Conservation (phyloP, 257 asterid species). For the Ehretia macrophylla region DNA sequence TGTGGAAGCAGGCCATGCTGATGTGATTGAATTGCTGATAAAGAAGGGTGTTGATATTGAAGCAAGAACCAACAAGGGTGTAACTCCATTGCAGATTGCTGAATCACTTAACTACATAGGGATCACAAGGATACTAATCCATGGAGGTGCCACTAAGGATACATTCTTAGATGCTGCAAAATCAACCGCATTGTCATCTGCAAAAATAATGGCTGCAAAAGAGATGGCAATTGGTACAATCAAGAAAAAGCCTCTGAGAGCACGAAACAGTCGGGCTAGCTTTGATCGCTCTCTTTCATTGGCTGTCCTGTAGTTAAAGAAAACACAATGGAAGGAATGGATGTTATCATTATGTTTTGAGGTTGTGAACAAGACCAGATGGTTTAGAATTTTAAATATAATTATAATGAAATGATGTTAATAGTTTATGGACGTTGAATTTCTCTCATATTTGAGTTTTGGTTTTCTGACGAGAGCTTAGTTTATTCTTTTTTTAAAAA, state of each 20-base stretch:
- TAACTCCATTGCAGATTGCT: constrained; percentile 51
- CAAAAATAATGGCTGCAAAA: constrained; percentile 20
- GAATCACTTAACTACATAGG: constrained; percentile 52
- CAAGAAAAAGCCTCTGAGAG: constrained; percentile 38
- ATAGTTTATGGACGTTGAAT: too few relatives aligned
- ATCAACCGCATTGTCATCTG: constrained; percentile 4
- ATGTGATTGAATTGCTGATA: constrained; percentile 55
- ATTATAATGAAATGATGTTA: too few relatives aligned
- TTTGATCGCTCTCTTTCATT: too few relatives aligned
- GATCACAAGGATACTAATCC: constrained; percentile 44
- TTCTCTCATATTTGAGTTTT: too few relatives aligned
- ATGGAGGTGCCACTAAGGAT: constrained; percentile 41
- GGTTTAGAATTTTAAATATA: too few relatives aligned
- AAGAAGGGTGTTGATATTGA: constrained; percentile 69
- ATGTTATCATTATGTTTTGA: too few relatives aligned
- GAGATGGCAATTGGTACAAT: constrained; percentile 26
- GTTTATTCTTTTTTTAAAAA: too few relatives aligned
- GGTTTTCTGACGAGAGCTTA: too few relatives aligned
- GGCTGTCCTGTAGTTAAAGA: too few relatives aligned
- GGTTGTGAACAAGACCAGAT: too few relatives aligned
- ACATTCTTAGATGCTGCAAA: constrained; percentile 15
- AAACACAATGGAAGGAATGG: too few relatives aligned
- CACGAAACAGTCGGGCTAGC: too few relatives aligned
- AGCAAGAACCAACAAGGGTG: constrained; percentile 56
- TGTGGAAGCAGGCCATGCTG: constrained; percentile 59